These are phyloP conservation scores for Phytophthora cryptogea DNA, from an alignment of 352 stramenopile species.

Conservation along the genomic window DNA sequence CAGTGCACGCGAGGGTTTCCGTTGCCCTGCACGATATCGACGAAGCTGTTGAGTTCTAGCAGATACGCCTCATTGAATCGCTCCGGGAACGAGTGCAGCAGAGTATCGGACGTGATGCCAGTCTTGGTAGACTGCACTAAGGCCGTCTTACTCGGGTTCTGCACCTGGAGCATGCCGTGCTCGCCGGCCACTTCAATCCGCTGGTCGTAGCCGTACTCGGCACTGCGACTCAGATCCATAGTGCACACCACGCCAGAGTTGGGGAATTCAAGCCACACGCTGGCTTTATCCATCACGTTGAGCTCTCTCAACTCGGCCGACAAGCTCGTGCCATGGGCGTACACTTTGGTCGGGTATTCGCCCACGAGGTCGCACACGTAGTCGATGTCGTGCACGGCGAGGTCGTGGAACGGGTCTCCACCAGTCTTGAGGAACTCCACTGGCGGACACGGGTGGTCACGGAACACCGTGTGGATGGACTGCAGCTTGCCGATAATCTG, in stretches of 20 bases:
- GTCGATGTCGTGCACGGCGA: conserved; percentile 93
- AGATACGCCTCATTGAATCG: conserved; percentile 88
- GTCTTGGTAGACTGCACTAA: conserved; percentile 51
- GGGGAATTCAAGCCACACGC: conserved; percentile 78
- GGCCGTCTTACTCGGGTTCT: conserved; percentile 71
- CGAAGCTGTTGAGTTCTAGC: conserved; percentile 86
- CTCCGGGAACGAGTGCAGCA: conserved; percentile 89
- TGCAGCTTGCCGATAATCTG: conserved; percentile 65
- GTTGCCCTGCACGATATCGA: conserved; percentile 52
- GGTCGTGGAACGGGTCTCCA: conserved; percentile 92
- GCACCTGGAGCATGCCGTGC: conserved; percentile 69
- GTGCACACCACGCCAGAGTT: conserved; percentile 82
- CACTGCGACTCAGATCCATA: conserved; percentile 85
- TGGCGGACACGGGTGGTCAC: conserved; percentile 88
- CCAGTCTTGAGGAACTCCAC: conserved; percentile 88
- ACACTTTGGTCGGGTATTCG: conserved; percentile 82
- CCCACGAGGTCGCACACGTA: conserved; percentile 83
- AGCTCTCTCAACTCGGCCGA: conserved; percentile 63
- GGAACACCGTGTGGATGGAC: conserved; percentile 89
- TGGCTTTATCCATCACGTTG: conserved; percentile 85
- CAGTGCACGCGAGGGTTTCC: conserved; percentile 59
- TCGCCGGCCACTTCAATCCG: conserved; percentile 89
- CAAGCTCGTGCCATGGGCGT: conserved; percentile 80
- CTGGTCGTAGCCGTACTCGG: conserved; percentile 93
- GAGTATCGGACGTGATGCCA: conserved; percentile 62